Conservation (phyloP, 2,329 filamentous ascomycete species). For the Coniella lustricola region DNA sequence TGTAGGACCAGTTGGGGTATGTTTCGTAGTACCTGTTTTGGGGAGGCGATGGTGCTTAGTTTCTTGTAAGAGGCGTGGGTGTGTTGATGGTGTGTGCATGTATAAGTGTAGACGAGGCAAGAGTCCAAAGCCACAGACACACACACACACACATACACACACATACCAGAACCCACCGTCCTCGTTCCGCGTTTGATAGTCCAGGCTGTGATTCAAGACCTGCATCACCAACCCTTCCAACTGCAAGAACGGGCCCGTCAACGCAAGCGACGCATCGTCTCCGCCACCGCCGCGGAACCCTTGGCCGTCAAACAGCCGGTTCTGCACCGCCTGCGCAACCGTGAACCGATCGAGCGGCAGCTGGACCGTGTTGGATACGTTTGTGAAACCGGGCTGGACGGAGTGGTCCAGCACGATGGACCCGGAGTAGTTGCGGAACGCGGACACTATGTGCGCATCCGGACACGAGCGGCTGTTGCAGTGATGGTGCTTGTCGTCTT, state of each 20-base stretch:
- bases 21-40: constrained; percentile 12
- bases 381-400: constrained; percentile 28
- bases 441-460: not conserved
- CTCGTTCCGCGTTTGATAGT: constrained; percentile 12
- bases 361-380: constrained; percentile 1
- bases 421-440: constrained; percentile 1
- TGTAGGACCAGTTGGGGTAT: constrained; percentile 17
- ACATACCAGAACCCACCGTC: constrained; percentile 13
- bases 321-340: constrained; percentile 6
- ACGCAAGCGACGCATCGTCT: too few species aligned
- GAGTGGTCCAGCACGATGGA: constrained; percentile 36
- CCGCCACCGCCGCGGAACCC: not conserved
- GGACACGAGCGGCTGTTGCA: too few species aligned
- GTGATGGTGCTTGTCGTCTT: not conserved
- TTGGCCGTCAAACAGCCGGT: not conserved
- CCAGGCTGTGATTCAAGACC: constrained; percentile 11
- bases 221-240: constrained; percentile 2
- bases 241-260: too few species aligned
- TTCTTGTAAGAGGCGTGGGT: too few species aligned
- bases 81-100: too few species aligned
- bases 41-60: not conserved
- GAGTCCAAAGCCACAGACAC: too few species aligned
- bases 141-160: not conserved
- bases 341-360: constrained; percentile 14
- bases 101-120: too few species aligned